Base-by-base conservation (phyloP, 352 stramenopile species). In the Saprolegnia parasitica region DNA sequence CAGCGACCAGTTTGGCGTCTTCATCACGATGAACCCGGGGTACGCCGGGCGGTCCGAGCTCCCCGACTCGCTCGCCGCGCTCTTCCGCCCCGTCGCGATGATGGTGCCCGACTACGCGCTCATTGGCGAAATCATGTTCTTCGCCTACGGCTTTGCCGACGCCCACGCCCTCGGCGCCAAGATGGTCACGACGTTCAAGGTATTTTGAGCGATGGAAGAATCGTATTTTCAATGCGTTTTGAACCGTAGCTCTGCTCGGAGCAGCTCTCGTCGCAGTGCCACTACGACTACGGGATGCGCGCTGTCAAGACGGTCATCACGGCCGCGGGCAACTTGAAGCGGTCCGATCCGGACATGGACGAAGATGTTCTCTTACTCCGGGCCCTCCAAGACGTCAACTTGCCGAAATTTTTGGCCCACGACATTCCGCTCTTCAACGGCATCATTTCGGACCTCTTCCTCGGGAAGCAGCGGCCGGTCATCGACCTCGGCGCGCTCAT, bases 351-450 rank as follows among this genome's bases (percentile, higher is more conserved):
- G 0, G 85, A 98, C 26, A 94, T 98, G 74, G 82, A 95, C 37
- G 95, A 98, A 71, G 92, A 98, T 45, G 87, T 98, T 4, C 74
- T 98, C 13, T 75, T 98, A n/a, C 72, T 98, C 20, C 80, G 93
- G 10, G 90, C 93, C 2, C 86, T 98, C 45, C 96, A 98, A 65
- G 95, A 98, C 66, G 95, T 98, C 9, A 98, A 98, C 68, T 74
- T 98, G 37, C 90, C 95, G 0, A 98, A 98, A 67, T 98, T 98
- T 74, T 70, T 98, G 15, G 90, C 85, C 1, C 93, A 96, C 50
- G 95, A 98, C 75, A 96, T 98, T 49, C 91, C 91, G 23, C 77
- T 98, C 8, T 98, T 98, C 74, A 95, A 96, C 50, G 95, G 95
- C 46, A 98, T 98, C 67, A 96, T 97, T 61, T 96, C 81, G 58